A percentile compares a stretch with the other conserved stretches of the same genome.
Evolutionary conservation across 441 rosid genomes (phyloP).

Genomic region (Arabidopsis hybrid): DNA sequence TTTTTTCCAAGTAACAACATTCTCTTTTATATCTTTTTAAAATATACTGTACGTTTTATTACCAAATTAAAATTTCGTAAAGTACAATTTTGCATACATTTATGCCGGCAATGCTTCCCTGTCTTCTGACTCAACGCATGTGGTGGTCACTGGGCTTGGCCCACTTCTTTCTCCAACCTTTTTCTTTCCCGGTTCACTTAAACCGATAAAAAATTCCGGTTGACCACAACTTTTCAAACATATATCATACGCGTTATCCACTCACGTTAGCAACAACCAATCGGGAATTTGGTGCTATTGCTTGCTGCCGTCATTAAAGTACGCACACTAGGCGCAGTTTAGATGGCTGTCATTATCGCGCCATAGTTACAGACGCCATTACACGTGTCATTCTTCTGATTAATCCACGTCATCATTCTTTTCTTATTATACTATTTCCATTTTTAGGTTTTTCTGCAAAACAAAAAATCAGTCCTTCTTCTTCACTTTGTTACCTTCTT

Average conservation of each 20-base stretch:
- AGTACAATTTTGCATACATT: conserved; percentile 33
- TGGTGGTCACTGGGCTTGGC: conserved; percentile 37
- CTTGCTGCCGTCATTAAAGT: conserved; percentile 31
- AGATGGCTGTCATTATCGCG: conserved; percentile 9
- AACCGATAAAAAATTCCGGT: conserved; percentile 9
- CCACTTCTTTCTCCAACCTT: conserved; percentile 24
- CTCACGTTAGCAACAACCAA: conserved; percentile 27
- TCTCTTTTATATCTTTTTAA: not conserved
- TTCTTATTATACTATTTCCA: not conserved
- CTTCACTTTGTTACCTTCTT: conserved; percentile 25
- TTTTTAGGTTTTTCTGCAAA: conserved; percentile 27
- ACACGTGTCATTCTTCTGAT: conserved; percentile 18
- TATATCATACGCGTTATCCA: conserved; percentile 18
- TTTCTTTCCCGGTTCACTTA: not conserved
- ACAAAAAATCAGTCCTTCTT: not conserved
- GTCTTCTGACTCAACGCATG: conserved; percentile 38
- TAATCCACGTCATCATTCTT: conserved; percentile 20
- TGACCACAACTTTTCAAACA: not conserved
- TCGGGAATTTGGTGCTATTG: not conserved
- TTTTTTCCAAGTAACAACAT: not conserved
- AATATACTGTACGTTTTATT: not conserved
- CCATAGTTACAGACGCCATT: conserved; percentile 10
- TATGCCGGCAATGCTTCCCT: conserved; percentile 38
- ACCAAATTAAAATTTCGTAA: conserved; percentile 6
- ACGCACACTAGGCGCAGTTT: conserved; percentile 20